Evolutionary conservation across 1,139 yeast species (phyloP).

Genomic region (Diutina pseudorugosa): DNA sequence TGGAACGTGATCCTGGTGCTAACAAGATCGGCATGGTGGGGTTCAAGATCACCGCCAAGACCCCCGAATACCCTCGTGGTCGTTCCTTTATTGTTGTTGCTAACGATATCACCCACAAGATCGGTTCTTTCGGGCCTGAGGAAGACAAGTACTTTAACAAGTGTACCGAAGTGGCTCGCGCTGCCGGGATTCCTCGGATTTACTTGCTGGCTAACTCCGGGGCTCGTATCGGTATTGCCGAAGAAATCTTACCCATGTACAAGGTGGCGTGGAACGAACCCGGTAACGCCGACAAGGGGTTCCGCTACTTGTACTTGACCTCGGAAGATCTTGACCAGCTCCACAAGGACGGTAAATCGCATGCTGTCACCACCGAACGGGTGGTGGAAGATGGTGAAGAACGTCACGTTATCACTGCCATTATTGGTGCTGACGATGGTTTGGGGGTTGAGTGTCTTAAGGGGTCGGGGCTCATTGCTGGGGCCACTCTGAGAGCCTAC

Average conservation of each 20-base stretch:
- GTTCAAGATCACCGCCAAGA: conserved; percentile 78
- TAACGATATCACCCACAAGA: conserved; percentile 92
- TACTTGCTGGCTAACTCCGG: conserved; percentile 97
- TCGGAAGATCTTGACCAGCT: conserved; percentile 53
- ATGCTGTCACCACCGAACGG: conserved; percentile 64
- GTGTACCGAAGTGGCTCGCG: conserved; percentile 86
- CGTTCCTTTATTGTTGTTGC: conserved; percentile 89
- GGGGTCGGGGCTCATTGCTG: conserved; percentile 97
- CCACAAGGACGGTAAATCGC: conserved; percentile 45
- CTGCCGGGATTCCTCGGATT: conserved; percentile 85
- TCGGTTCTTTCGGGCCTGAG: conserved; percentile 98
- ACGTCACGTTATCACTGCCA: conserved; percentile 68
- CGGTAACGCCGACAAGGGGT: conserved; percentile 69
- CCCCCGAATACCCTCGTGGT: conserved; percentile 95
- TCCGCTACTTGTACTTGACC: conserved; percentile 74
- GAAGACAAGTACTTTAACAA: conserved; percentile 87
- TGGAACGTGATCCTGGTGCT: conserved; percentile 91
- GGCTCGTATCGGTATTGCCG: conserved; percentile 97
- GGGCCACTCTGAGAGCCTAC: conserved; percentile 95
- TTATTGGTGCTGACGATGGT: conserved; percentile 92
- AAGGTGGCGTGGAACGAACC: conserved; percentile 89
- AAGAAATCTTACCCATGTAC: conserved; percentile 80
- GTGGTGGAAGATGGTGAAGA: conserved; percentile 77
- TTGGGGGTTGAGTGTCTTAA: conserved; percentile 96
- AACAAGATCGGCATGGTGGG: conserved; percentile 97